Conservation (phyloP, 2,329 filamentous ascomycete genomes). For the Ilyonectria sp. region DNA sequence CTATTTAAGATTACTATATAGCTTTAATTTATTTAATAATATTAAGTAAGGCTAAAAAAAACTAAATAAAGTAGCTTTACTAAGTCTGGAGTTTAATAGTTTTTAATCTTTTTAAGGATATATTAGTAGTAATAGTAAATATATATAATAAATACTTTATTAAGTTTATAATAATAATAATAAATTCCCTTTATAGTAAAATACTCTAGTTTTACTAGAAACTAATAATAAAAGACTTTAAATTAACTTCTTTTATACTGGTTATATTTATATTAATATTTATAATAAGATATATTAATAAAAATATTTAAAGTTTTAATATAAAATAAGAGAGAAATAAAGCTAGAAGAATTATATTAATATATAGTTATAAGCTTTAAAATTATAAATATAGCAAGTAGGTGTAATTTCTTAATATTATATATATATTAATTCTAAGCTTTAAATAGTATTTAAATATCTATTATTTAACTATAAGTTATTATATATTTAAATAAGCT, state of each 20-base stretch:
- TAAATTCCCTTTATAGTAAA: too few relatives aligned
- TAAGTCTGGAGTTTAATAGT: slow-evolving; percentile 5
- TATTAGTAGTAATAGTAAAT: slow-evolving; percentile 1
- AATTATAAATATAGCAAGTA: slow-evolving; percentile 1
- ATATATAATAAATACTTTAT: too few relatives aligned
- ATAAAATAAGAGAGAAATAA: neutral
- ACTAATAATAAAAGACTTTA: slow-evolving; percentile 3
- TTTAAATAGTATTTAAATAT: too few relatives aligned
- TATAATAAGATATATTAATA: slow-evolving; percentile 7
- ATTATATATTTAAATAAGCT: too few relatives aligned
- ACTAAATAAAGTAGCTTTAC: too few relatives aligned
- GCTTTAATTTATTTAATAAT: too few relatives aligned
- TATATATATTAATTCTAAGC: too few relatives aligned
- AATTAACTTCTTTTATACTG: neutral
- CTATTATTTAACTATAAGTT: too few relatives aligned
- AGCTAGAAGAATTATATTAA: slow-evolving; percentile 5
- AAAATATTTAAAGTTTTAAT: slow-evolving; percentile 3
- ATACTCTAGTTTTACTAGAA: neutral
- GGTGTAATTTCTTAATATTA: neutral
- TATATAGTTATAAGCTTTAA: too few relatives aligned
- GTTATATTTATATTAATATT: slow-evolving; percentile 8
- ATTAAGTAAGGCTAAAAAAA: too few relatives aligned
- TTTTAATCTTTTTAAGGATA: neutral
- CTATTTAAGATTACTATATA: too few relatives aligned
- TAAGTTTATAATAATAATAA: too few relatives aligned